phyloP scores from a whole-genome alignment of 1,284 basidiomycete genomes.

The Exobasidium cylindrosporum region DNA sequence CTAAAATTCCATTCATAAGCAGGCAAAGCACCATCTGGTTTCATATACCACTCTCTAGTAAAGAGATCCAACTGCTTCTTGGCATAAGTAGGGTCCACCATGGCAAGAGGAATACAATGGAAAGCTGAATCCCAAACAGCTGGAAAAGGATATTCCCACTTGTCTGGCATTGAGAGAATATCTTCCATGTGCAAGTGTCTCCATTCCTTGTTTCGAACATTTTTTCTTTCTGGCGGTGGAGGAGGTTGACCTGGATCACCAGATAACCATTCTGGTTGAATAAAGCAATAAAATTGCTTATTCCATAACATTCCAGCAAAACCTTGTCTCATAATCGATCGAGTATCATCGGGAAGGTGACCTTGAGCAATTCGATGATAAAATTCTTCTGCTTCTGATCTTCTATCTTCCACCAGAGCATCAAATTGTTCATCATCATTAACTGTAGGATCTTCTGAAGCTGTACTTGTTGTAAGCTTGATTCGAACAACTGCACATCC shows the following conservation, averaged over 20 bases:
- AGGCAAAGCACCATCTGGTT: constrained; percentile 94
- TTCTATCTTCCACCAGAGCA: constrained; percentile 72
- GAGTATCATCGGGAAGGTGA: constrained; percentile 83
- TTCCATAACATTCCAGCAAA: constrained; percentile 96
- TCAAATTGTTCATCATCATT: constrained; percentile 89
- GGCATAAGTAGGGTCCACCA: constrained; percentile 89
- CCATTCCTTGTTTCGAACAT: constrained; percentile 71
- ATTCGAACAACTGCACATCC: constrained; percentile 93
- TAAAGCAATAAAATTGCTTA: constrained; percentile 93
- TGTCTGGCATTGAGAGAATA: constrained; percentile 97
- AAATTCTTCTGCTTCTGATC: constrained; percentile 91
- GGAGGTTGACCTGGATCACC: constrained; percentile 92
- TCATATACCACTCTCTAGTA: constrained; percentile 96
- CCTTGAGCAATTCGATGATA: constrained; percentile 69
- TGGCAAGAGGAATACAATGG: constrained; percentile 93
- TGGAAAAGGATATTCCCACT: constrained; percentile 73
- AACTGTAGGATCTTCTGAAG: constrained; percentile 72
- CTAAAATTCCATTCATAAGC: constrained; percentile 99
- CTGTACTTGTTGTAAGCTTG: constrained; percentile 78
- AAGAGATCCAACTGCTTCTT: constrained; percentile 96
- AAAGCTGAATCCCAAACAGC: constrained; percentile 85
- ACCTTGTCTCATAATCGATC: constrained; percentile 96
- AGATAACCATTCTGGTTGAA: constrained; percentile 91
- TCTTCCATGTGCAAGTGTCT: constrained; percentile 91
- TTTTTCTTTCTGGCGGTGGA: constrained; percentile 84